These are phyloP conservation scores for Tricholoma flavovirens DNA, from an alignment of 768 basidiomycete genomes.

Conservation along the genomic window DNA sequence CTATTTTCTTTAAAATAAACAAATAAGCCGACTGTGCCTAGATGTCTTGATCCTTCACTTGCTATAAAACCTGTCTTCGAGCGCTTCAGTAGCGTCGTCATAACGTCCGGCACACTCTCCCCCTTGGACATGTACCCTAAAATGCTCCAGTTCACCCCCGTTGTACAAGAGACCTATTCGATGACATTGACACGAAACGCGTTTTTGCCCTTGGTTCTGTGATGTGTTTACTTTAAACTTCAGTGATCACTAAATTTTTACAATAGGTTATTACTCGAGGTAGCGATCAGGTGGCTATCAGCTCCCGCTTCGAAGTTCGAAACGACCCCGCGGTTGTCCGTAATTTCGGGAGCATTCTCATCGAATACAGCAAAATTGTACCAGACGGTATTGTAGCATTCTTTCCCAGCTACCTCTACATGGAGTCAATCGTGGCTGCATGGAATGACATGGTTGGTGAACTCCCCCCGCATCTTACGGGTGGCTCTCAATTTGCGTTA, in stretches of 20 bases:
- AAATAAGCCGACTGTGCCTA: slow-evolving; percentile 26
- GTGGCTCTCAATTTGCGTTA: slow-evolving; percentile 26
- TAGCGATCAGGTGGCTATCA: slow-evolving; percentile 97
- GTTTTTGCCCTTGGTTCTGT: slow-evolving; percentile 83
- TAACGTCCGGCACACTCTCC: slow-evolving; percentile 97
- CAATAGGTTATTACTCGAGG: slow-evolving; percentile 92
- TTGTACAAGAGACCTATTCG: slow-evolving; percentile 93
- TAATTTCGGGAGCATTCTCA: slow-evolving; percentile 96
- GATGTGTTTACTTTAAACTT: background rate
- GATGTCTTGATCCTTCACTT: slow-evolving; percentile 94
- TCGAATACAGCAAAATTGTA: slow-evolving; percentile 97
- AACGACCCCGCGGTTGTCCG: slow-evolving; percentile 99
- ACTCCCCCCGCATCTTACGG: background rate
- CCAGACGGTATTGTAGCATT: slow-evolving; percentile 99
- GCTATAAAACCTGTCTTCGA: slow-evolving; percentile 99
- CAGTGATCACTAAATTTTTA: slow-evolving; percentile 4
- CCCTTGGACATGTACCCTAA: slow-evolving; percentile 99
- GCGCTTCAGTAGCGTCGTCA: slow-evolving; percentile 95
- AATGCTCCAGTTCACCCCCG: slow-evolving; percentile 97
- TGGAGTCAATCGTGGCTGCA: slow-evolving; percentile 99
- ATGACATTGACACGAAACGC: slow-evolving; percentile 97
- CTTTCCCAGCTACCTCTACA: slow-evolving; percentile 98
- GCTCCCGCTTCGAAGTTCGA: slow-evolving; percentile 96
- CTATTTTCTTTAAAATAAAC: slow-evolving; percentile 1
- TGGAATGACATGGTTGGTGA: slow-evolving; percentile 98